Evolutionary conservation across 331 rosid genomes (phyloP).

Genomic region (Malus hybrid): DNA sequence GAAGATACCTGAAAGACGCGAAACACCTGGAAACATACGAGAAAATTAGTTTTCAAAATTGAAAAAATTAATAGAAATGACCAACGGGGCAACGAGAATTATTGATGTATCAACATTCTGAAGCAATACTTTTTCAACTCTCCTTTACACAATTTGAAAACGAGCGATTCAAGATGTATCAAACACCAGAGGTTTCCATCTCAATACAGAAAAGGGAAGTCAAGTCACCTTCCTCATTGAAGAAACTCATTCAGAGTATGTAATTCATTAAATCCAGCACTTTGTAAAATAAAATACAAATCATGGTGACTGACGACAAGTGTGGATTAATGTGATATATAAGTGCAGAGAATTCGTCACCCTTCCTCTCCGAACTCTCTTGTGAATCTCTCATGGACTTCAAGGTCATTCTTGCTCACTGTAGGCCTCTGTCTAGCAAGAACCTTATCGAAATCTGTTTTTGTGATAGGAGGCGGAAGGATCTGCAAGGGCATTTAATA

Average conservation of each 20-base stretch:
- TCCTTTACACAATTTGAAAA: slow-evolving; percentile 49
- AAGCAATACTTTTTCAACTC: slow-evolving; percentile 10
- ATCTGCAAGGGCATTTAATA: slow-evolving; percentile 50
- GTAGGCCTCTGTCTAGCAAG: slow-evolving; percentile 92
- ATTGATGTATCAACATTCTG: slow-evolving; percentile 14
- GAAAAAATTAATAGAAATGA: neutral
- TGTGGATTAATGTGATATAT: slow-evolving; percentile 22
- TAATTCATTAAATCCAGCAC: slow-evolving; percentile 35
- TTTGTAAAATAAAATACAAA: slow-evolving; percentile 30
- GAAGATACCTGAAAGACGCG: neutral
- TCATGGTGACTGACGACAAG: slow-evolving; percentile 17
- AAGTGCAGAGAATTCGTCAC: slow-evolving; percentile 36
- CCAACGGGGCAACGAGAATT: slow-evolving; percentile 9
- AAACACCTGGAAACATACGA: neutral
- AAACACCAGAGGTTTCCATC: slow-evolving; percentile 25
- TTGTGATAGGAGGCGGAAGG: slow-evolving; percentile 85
- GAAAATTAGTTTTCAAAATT: neutral
- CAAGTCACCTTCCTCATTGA: slow-evolving; percentile 29
- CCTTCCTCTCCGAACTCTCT: slow-evolving; percentile 99
- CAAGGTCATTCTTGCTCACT: slow-evolving; percentile 87
- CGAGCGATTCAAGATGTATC: slow-evolving; percentile 29
- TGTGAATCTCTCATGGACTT: slow-evolving; percentile 87
- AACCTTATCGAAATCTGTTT: slow-evolving; percentile 84
- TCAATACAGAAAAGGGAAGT: slow-evolving; percentile 32
- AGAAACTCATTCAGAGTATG: slow-evolving; percentile 28